Percentiles rank a stretch among this genome's conserved stretches.
Evolutionary conservation across 2,329 filamentous ascomycete species (phyloP).

Genomic region (Aureobasidium lini): DNA sequence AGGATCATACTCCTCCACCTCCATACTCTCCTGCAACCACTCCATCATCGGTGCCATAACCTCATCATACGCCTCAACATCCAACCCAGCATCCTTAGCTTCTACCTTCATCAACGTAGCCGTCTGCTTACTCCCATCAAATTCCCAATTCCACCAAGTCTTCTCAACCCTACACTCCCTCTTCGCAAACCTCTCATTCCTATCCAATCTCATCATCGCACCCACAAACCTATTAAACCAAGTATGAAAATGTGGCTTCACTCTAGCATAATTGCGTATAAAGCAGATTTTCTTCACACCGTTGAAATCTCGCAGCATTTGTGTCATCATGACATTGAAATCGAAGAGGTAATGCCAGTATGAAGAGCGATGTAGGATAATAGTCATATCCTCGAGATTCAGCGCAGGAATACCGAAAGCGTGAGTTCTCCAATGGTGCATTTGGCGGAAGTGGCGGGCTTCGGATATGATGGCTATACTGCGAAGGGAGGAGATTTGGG

Average conservation of each 20-base stretch:
- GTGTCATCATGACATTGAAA: conserved; percentile 26
- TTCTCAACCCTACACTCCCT: conserved; percentile 24
- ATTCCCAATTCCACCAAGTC: conserved; percentile 35
- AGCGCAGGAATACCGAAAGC: conserved; percentile 28
- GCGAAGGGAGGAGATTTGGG: conserved; percentile 27
- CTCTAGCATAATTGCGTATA: conserved; percentile 27
- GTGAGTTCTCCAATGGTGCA: conserved; percentile 27
- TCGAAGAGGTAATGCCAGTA: conserved; percentile 30
- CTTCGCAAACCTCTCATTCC: conserved; percentile 32
- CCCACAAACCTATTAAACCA: conserved; percentile 34
- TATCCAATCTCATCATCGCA: conserved; percentile 34
- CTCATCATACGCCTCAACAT: conserved; percentile 32
- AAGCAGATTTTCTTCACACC: conserved; percentile 30
- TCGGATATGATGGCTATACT: conserved; percentile 27
- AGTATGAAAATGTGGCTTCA: conserved; percentile 30
- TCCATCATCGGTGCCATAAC: conserved; percentile 31
- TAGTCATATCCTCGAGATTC: conserved; percentile 25
- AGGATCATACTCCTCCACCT: conserved; percentile 31
- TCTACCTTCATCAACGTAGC: conserved; percentile 26
- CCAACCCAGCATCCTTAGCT: conserved; percentile 24
- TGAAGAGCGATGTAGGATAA: conserved; percentile 26
- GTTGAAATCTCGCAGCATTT: conserved; percentile 27
- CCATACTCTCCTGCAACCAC: conserved; percentile 28
- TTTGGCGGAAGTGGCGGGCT: conserved; percentile 24
- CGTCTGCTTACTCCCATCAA: conserved; percentile 22